phyloP scores from a whole-genome alignment of 2,329 filamentous ascomycete species.

The Paecilomyces formosus region DNA sequence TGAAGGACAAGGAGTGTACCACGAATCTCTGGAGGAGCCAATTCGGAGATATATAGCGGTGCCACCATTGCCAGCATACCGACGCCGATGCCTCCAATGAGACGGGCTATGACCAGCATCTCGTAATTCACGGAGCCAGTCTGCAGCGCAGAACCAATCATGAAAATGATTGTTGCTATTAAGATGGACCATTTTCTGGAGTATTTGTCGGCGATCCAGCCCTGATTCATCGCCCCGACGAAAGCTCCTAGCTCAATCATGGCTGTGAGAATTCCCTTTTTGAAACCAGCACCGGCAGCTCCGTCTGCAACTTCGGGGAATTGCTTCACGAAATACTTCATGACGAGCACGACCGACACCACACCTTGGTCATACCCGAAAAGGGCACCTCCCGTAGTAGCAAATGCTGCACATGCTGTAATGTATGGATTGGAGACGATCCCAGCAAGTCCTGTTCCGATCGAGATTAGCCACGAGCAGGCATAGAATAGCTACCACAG shows the following conservation, averaged over 20 bases:
- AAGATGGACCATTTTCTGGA: conserved; percentile 37
- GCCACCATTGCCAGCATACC: conserved; percentile 29
- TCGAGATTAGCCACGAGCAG: background rate
- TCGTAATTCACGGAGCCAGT: conserved; percentile 17
- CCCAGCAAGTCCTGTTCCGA: conserved; percentile 28
- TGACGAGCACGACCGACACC: conserved; percentile 46
- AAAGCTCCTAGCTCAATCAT: conserved; percentile 43
- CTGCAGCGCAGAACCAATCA: conserved; percentile 37
- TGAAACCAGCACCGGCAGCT: conserved; percentile 20
- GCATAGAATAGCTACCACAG: background rate
- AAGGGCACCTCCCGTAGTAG: conserved; percentile 47
- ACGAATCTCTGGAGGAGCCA: conserved; percentile 26
- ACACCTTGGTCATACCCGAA: conserved; percentile 51
- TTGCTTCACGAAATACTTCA: conserved; percentile 34
- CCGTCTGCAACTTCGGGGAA: conserved; percentile 33
- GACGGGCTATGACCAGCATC: conserved; percentile 24
- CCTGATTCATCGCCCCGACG: conserved; percentile 23
- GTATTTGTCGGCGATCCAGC: conserved; percentile 35
- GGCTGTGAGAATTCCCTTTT: conserved; percentile 34
- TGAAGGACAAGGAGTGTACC: conserved; percentile 12
- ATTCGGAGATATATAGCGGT: conserved; percentile 27
- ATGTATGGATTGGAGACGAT: conserved; percentile 38
- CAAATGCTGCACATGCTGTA: conserved; percentile 39
- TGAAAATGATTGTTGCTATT: conserved; percentile 27
- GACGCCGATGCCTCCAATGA: conserved; percentile 32